Evolutionary conservation across 2,329 filamentous ascomycete species (phyloP), one percentile per base, ranked within the genome.

Genomic region (Dactylella cylindrospora): DNA sequence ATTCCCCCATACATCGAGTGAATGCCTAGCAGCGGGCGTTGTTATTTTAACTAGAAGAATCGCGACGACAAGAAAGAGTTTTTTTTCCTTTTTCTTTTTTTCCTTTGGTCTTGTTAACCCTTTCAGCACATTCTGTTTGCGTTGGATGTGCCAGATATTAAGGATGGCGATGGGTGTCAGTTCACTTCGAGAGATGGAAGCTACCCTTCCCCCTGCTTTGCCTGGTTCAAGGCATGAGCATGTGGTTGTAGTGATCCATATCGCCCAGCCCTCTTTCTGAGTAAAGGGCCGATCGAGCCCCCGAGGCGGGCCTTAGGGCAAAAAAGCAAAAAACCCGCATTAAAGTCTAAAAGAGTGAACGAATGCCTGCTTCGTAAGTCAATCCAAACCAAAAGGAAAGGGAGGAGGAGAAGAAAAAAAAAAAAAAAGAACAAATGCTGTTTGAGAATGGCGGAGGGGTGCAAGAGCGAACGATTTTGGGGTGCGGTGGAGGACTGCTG

Each of bases 161-260:
- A 38, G 50, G 31, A 39, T 41, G 35, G 45, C n/a, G n/a, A 26
- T 33, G 20, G 33, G 39, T 44, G 40, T 29, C 13, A 23, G 23
- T 25, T 15, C 28, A 33, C 28, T 36, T 43, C 12, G 12, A 8
- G 13, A 23, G 35, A 26, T 41, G 35, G 44, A 41, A 35, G 47
- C 47, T 36, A 43, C 36, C 15, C 36, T 47, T 41, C 43, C 31
- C 36, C 35, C 43, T 50, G 49, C n/a, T n/a, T n/a, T n/a, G n/a
- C n/a, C n/a, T n/a, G n/a, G n/a, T n/a, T 50, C 49, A 32, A 46
- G 47, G 40, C 17, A 54, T 44, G 44, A 28, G 49, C 57, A 62
- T 62, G 57, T 62, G 57, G 57, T 44, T 51, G 39, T n/a, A n/a
- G n/a, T n/a, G n/a, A n/a, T 33, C 57, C 43, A 41, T 36, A 57